phyloP scores from a whole-genome alignment of 306 rosid genomes.

The Cucumis cinereus region DNA sequence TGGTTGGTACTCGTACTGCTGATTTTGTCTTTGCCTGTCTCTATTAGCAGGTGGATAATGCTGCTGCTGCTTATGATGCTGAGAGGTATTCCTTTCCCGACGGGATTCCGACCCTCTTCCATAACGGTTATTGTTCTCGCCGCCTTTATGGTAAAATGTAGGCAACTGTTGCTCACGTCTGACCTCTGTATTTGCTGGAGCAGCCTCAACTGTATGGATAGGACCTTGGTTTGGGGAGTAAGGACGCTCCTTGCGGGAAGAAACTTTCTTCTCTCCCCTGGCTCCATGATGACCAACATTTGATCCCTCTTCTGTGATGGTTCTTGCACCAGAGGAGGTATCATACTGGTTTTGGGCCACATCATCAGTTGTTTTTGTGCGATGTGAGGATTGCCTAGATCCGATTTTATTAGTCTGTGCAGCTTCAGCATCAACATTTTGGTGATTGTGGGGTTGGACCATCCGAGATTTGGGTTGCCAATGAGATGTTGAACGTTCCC shows the following conservation, averaged over 20 bases:
- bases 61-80: conserved; percentile 39
- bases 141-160: conserved; percentile 46
- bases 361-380: conserved; percentile 19
- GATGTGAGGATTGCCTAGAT: not conserved
- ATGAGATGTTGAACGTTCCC: conserved; percentile 45
- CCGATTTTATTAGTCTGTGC: conserved; percentile 1
- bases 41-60: conserved; percentile 33
- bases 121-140: conserved; percentile 43
- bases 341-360: conserved; percentile 25
- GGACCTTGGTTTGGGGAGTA: conserved; percentile 32
- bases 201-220: conserved; percentile 25
- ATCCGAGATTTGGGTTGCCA: conserved; percentile 80
- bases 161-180: conserved; percentile 46
- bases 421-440: conserved; percentile 25
- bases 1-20: conserved; percentile 70
- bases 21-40: conserved; percentile 58
- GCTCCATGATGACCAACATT: conserved; percentile 27
- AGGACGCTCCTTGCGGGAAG: conserved; percentile 41
- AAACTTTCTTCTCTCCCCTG: conserved; percentile 43
- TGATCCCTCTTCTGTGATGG: conserved; percentile 30
- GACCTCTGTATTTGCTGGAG: conserved; percentile 28
- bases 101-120: conserved; percentile 54
- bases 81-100: conserved; percentile 48
- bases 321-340: conserved; percentile 26
- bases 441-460: conserved; percentile 28